Evolutionary conservation across 441 rosid genomes (phyloP).

Genomic region (Syzygium malaccense): DNA sequence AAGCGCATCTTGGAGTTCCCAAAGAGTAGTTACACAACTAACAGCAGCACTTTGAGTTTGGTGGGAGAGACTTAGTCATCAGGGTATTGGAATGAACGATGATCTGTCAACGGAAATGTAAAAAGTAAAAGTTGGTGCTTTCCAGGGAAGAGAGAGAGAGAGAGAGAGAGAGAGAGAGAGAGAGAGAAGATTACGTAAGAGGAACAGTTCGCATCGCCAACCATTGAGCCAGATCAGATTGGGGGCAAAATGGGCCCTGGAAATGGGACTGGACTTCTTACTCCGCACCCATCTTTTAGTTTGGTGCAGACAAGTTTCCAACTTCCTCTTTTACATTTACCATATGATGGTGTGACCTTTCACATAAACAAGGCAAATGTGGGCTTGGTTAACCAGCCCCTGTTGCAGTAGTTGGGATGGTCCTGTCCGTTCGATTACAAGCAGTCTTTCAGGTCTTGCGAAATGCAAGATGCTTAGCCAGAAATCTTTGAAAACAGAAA

Average conservation of each 20-base stretch:
- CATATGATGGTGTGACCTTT: not conserved
- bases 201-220: not conserved
- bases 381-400: slow-evolving; percentile 5
- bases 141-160: not conserved
- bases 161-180: no score
- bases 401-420: slow-evolving; percentile 16
- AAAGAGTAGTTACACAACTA: not conserved
- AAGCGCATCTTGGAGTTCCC: not conserved
- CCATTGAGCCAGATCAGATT: not conserved
- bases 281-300: not conserved
- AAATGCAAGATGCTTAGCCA: not conserved
- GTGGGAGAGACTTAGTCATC: not conserved
- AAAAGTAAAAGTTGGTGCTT: not conserved
- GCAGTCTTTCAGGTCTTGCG: not conserved
- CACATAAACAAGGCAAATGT: not conserved
- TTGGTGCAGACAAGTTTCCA: not conserved
- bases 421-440: not conserved
- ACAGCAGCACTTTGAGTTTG: not conserved
- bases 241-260: not conserved
- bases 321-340: not conserved
- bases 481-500: not conserved
- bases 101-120: not conserved
- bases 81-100: not conserved
- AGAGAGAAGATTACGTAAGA: no score
- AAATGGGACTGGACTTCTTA: slow-evolving; percentile 17